phyloP scores from a whole-genome alignment of 371 early-diverging fungal species.

The Syncephalastrum contaminatum region DNA sequence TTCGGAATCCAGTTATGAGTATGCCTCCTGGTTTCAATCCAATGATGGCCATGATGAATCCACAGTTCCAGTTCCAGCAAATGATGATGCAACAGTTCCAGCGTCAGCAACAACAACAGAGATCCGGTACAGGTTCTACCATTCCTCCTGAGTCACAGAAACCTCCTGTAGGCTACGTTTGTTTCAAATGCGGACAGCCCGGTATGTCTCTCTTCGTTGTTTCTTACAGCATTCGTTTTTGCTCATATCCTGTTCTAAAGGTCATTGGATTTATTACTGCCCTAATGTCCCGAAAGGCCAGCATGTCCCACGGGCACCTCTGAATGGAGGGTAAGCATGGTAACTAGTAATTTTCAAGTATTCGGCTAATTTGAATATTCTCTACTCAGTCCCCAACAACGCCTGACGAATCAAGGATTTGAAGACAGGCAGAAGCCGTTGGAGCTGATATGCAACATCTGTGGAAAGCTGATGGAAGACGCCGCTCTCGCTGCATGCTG shows the following conservation, averaged over 20 bases:
- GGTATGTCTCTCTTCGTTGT: conserved; percentile 17
- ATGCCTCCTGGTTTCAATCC: conserved; percentile 27
- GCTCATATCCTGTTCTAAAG: conserved; percentile 6
- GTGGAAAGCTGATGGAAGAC: conserved; percentile 73
- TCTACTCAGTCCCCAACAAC: not conserved
- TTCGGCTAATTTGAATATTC: not conserved
- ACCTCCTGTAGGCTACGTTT: conserved; percentile 50
- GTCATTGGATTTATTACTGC: conserved; percentile 58
- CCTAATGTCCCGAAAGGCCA: conserved; percentile 52
- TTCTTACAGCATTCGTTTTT: not conserved
- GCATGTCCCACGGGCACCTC: conserved; percentile 36
- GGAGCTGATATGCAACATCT: conserved; percentile 74
- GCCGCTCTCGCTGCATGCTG: conserved; percentile 88
- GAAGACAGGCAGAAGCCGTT: conserved; percentile 30
- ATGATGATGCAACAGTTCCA: conserved; percentile 41
- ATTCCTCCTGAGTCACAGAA: conserved; percentile 49
- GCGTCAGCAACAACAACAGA: conserved; percentile 37
- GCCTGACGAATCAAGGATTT: not conserved
- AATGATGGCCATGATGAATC: conserved; percentile 41
- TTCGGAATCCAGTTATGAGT: conserved; percentile 11
- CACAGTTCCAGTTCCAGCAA: conserved; percentile 39
- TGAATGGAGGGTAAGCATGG: conserved; percentile 25
- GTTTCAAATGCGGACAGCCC: conserved; percentile 52
- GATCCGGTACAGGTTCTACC: conserved; percentile 24
- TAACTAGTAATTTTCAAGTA: not conserved